Evolutionary conservation across 2,329 filamentous ascomycete species (phyloP).

Genomic region (Colletotrichum kahawae): DNA sequence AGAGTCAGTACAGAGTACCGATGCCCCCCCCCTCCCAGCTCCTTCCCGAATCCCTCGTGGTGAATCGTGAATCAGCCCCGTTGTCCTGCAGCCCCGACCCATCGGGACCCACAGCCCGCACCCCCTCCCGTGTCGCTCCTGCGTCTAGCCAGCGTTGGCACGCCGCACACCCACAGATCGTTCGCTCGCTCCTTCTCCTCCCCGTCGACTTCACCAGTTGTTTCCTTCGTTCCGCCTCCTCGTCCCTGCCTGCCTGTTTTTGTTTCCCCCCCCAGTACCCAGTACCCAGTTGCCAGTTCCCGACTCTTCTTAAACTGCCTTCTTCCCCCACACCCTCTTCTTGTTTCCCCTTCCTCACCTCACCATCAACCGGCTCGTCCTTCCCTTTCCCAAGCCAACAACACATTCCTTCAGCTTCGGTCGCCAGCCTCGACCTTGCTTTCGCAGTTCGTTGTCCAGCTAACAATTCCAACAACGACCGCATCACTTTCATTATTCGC

Average conservation of each 20-base stretch:
- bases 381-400: conserved; percentile 15
- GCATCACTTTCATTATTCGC: conserved; percentile 45
- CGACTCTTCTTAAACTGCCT: conserved; percentile 20
- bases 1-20: background rate
- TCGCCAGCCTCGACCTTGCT: conserved; percentile 26
- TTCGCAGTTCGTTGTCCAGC: conserved; percentile 12
- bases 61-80: conserved; percentile 20
- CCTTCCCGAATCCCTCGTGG: conserved; percentile 8
- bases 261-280: conserved; percentile 10
- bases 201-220: conserved; percentile 6
- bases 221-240: conserved; percentile 8
- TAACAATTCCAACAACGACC: conserved; percentile 31
- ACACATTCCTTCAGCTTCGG: conserved; percentile 22
- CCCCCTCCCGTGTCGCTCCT: background rate
- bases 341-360: conserved; percentile 16
- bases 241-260: background rate
- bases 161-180: background rate
- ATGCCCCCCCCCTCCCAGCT: background rate
- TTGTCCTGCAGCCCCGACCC: conserved; percentile 2
- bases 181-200: conserved; percentile 9
- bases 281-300: conserved; percentile 4
- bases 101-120: conserved; percentile 6
- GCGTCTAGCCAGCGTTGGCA: background rate
- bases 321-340: conserved; percentile 11
- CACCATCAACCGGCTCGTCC: conserved; percentile 17